Percentiles rank a stretch among this genome's conserved stretches.
These are phyloP conservation scores for Trebouxia sp. DNA, from an alignment of 139 green algal species.

Conservation along the genomic window DNA sequence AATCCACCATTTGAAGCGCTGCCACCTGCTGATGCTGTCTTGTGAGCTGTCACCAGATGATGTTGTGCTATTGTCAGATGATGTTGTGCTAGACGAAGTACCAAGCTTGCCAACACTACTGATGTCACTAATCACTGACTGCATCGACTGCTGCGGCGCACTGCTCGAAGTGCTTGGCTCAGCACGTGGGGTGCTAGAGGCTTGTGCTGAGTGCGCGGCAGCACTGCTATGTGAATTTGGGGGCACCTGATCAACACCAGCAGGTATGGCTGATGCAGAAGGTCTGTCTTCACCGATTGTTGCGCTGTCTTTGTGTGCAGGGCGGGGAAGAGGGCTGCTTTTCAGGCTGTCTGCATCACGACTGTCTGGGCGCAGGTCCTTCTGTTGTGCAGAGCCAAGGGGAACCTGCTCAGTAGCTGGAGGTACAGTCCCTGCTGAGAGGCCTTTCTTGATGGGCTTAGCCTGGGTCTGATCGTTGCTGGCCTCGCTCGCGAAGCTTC, in stretches of 20 bases:
- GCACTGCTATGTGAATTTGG: not conserved
- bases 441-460: conserved; percentile 7
- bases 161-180: not conserved
- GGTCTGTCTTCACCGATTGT: not conserved
- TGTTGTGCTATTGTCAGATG: too few species aligned
- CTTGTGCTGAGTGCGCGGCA: not conserved
- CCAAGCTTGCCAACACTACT: not conserved
- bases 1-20: conserved; percentile 12
- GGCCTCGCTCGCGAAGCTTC: not conserved
- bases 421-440: not conserved
- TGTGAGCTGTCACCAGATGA: too few species aligned
- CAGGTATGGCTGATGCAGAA: conserved; percentile 13
- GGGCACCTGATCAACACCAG: conserved; percentile 6
- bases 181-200: not conserved
- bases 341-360: too few species aligned
- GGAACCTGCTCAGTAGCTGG: conserved; percentile 12
- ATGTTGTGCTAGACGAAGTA: too few species aligned
- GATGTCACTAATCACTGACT: not conserved
- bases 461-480: not conserved
- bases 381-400: not conserved
- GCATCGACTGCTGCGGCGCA: not conserved
- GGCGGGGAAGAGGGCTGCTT: too few species aligned
- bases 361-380: too few species aligned
- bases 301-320: not conserved
- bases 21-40: conserved; percentile 6